Evolutionary conservation across 495 filamentous ascomycete genomes (phyloP).

Genomic region (Darksidea phi): DNA sequence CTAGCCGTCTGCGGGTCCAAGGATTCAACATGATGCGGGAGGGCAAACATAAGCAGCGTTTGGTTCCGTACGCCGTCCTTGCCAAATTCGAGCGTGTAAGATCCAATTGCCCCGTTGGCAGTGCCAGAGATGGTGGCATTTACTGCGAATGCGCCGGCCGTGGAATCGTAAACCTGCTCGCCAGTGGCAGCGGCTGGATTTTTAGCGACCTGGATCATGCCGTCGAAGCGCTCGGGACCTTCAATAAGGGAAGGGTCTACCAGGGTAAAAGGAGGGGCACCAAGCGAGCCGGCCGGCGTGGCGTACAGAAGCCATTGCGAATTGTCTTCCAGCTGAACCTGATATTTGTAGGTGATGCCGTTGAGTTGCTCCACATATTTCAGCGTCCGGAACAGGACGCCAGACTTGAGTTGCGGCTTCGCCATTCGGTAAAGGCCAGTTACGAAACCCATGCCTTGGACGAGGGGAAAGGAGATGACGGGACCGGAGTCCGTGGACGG

Average conservation of each 20-base stretch:
- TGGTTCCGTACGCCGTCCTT: conserved; percentile 61
- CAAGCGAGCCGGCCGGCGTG: conserved; percentile 51
- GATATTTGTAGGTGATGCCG: conserved; percentile 74
- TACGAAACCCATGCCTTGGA: conserved; percentile 88
- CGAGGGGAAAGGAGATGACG: conserved; percentile 71
- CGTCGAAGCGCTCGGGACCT: conserved; percentile 58
- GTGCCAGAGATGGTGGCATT: conserved; percentile 62
- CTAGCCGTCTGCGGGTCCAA: conserved; percentile 68
- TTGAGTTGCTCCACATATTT: conserved; percentile 57
- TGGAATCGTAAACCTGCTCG: conserved; percentile 70
- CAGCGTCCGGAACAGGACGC: conserved; percentile 69
- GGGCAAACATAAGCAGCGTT: conserved; percentile 76
- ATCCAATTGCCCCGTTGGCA: conserved; percentile 57
- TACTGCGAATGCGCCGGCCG: conserved; percentile 71
- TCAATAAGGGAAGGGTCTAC: conserved; percentile 50
- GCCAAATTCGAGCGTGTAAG: conserved; percentile 69
- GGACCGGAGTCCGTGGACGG: conserved; percentile 52
- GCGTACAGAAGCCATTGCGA: conserved; percentile 80
- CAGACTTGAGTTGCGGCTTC: conserved; percentile 70
- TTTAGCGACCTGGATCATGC: conserved; percentile 81
- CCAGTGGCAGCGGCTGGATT: conserved; percentile 54
- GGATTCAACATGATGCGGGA: conserved; percentile 80
- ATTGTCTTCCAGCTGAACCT: conserved; percentile 66
- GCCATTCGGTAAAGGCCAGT: conserved; percentile 73
- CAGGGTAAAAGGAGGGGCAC: conserved; percentile 52